Conservation (phyloP, 495 filamentous ascomycete species). For the Cercophora scortea region DNA sequence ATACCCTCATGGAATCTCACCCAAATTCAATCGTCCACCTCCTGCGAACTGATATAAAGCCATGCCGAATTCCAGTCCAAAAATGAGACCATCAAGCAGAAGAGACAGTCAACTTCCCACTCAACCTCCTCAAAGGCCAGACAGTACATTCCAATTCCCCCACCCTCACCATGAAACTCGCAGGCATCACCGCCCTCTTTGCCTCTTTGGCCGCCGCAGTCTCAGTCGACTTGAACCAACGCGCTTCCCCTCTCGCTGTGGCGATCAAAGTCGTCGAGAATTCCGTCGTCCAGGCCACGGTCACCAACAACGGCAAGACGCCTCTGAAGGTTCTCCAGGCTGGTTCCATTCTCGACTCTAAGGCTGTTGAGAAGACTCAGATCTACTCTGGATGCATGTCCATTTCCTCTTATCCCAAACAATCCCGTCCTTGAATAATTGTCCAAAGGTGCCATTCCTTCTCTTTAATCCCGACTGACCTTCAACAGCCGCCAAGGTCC, state of each 20-base stretch:
- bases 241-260: conserved; percentile 40
- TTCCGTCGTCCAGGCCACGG: conserved; percentile 20
- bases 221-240: conserved; percentile 34
- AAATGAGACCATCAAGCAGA: neutral
- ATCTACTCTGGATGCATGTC: conserved; percentile 46
- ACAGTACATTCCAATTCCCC: too few relatives aligned
- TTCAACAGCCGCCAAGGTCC: conserved; percentile 35
- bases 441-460: neutral
- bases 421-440: too few relatives aligned
- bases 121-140: too few relatives aligned
- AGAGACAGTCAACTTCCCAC: neutral
- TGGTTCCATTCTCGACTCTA: conserved; percentile 52
- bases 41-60: neutral
- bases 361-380: conserved; percentile 53
- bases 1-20: too few relatives aligned
- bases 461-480: neutral
- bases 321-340: conserved; percentile 52
- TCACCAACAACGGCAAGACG: conserved; percentile 48
- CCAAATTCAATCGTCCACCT: neutral
- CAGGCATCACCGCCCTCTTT: conserved; percentile 28
- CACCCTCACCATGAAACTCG: conserved; percentile 26
- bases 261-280: conserved; percentile 45
- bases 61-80: neutral
- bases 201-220: conserved; percentile 37
- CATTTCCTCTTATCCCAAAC: neutral